A percentile compares a stretch with the other conserved stretches of the same genome.
These are phyloP conservation scores for Suillus plorans DNA, from an alignment of 768 basidiomycete species.

Conservation along the genomic window DNA sequence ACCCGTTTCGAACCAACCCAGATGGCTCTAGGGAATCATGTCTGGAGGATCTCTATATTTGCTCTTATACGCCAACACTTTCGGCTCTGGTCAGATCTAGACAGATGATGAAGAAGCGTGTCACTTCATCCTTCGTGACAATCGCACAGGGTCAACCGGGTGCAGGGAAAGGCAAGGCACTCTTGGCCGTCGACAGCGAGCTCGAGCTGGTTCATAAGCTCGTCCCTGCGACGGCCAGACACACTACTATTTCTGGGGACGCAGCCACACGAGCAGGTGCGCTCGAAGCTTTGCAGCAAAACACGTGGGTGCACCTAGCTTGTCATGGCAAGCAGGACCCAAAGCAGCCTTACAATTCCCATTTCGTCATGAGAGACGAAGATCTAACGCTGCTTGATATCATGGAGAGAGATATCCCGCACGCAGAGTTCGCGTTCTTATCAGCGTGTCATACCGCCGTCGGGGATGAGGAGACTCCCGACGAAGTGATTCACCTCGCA, in stretches of 20 bases:
- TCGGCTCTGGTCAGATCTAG: neutral
- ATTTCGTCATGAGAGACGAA: neutral
- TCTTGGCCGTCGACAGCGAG: neutral
- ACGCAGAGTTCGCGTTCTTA: conserved; percentile 2
- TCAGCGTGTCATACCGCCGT: neutral
- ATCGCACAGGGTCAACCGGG: neutral
- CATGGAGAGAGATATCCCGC: neutral
- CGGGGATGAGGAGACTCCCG: neutral
- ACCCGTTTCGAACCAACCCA: neutral
- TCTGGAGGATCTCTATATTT: neutral
- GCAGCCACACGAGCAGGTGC: neutral
- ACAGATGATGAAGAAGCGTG: neutral
- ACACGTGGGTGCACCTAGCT: conserved; percentile 30
- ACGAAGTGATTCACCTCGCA: no score
- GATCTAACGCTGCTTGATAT: neutral
- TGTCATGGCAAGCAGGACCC: conserved; percentile 38
- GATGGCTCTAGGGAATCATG: neutral
- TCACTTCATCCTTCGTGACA: neutral
- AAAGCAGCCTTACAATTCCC: conserved; percentile 10
- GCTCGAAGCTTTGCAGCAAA: neutral
- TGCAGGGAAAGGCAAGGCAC: neutral
- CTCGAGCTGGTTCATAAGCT: neutral
- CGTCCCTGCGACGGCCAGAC: neutral
- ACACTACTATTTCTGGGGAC: neutral
- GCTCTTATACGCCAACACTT: neutral